Base-by-base conservation (phyloP, 2,329 filamentous ascomycete species). In the Fusarium poae region DNA sequence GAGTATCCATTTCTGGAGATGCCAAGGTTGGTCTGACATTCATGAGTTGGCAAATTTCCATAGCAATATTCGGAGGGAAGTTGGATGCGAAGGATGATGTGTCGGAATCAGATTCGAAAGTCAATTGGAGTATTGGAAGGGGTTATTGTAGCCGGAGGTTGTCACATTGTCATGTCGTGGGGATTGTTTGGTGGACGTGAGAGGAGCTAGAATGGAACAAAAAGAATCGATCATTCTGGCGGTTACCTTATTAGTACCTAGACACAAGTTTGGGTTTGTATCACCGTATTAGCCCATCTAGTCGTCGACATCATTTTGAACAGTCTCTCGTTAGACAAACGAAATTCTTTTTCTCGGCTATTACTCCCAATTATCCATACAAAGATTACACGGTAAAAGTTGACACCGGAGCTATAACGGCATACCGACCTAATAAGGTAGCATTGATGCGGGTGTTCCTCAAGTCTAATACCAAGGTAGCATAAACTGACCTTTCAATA, bases 91-190 rank as follows among this genome's bases (percentile, higher is more conserved):
- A 46, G 43, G 29, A 37, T 34, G 43, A 57, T 65, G 49, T 51
- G 52, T 65, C 16, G 21, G 18, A 53, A 18, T 29, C 39, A 34
- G 37, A 35, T 52, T 40, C 49, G 37, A 37, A 16, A 16, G 27
- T 23, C 23, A 32, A 20, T 20, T 20, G 18, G 18, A 21, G 12
- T 34, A 42, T 53, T 43, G 6, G 21, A 29, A 37, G 8, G 43
- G 62, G 71, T 21, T 44, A 65, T 62, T 73, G 58, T 40, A 72
- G 52, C 65, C 71, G 70, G 53, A 37, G 58, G 49, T 51, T 48
- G 61, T 52, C 49, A 43, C 53, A 48, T 44, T 50, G 32, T 20
- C 20, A 23, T 40, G 21, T 23, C 32, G 27, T 27, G 30, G 27
- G 27, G 48, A 21, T 35, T 35, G n/a, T 52, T 18, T 32, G 7